These are phyloP conservation scores for Phylloporus sp. DNA, from an alignment of 768 basidiomycete genomes.

Conservation along the genomic window DNA sequence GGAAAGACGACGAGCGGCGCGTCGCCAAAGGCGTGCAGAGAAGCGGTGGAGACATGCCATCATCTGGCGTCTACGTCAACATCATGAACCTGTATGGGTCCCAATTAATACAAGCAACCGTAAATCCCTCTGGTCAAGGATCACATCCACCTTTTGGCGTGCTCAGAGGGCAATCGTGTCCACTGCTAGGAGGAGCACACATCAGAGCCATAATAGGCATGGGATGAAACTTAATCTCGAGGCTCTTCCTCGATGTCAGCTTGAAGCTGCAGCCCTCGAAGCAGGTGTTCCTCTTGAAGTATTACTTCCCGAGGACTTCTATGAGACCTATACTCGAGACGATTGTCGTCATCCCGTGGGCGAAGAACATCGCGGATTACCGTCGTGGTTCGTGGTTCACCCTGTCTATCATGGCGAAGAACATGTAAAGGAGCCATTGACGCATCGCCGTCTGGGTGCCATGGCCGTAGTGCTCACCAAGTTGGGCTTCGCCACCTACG, in stretches of 20 bases:
- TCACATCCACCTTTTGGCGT: conserved; percentile 8
- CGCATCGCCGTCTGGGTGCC: conserved; percentile 53
- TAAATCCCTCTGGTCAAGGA: conserved; percentile 7
- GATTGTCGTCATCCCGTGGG: neutral
- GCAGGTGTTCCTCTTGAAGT: conserved; percentile 57
- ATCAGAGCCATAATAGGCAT: conserved; percentile 23
- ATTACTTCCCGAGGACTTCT: conserved; percentile 43
- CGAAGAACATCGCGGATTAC: neutral
- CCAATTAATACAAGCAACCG: conserved; percentile 26
- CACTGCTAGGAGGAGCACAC: conserved; percentile 1
- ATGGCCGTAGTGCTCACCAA: conserved; percentile 56
- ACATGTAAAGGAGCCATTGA: conserved; percentile 34
- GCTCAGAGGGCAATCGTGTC: conserved; percentile 7
- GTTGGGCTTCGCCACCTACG: conserved; percentile 43
- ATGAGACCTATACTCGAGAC: conserved; percentile 14
- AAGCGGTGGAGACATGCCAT: conserved; percentile 58
- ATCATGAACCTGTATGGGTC: conserved; percentile 52
- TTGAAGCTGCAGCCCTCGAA: conserved; percentile 63
- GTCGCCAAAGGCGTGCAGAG: conserved; percentile 43
- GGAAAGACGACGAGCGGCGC: conserved; percentile 40
- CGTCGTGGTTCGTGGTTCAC: conserved; percentile 19
- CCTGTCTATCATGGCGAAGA: conserved; percentile 17
- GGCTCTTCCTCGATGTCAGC: conserved; percentile 50
- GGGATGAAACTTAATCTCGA: conserved; percentile 63
- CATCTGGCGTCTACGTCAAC: conserved; percentile 56